Conservation (phyloP, 805 yeast species). For the Metschnikowia cerradonensis region DNA sequence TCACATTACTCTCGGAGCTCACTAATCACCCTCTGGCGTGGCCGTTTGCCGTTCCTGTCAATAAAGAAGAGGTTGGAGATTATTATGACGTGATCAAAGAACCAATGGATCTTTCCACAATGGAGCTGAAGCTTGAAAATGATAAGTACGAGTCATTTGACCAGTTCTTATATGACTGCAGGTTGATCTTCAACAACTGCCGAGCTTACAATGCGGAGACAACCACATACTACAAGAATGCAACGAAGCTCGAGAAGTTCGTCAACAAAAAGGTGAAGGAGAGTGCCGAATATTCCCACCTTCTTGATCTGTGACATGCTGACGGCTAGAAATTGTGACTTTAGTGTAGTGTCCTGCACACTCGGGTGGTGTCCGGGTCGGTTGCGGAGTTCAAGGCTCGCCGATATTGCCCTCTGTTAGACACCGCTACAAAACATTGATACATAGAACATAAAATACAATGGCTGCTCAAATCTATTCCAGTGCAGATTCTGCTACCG, state of each 20-base stretch:
- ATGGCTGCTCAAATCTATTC: slow-evolving; percentile 34
- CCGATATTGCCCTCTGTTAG: not conserved
- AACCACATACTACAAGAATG: slow-evolving; percentile 93
- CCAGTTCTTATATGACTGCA: slow-evolving; percentile 84
- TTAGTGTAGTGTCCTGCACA: not conserved
- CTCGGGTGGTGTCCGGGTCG: not conserved
- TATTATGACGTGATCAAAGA: slow-evolving; percentile 94
- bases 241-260: slow-evolving; percentile 88
- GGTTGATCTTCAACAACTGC: slow-evolving; percentile 85
- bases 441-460: not conserved
- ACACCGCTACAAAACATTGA: not conserved
- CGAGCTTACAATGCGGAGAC: slow-evolving; percentile 88
- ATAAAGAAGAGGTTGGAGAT: slow-evolving; percentile 90
- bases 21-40: slow-evolving; percentile 95
- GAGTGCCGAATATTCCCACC: slow-evolving; percentile 85
- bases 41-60: slow-evolving; percentile 95
- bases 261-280: slow-evolving; percentile 79
- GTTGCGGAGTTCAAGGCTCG: slow-evolving; percentile 5
- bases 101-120: slow-evolving; percentile 95
- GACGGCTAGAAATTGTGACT: not conserved
- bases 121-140: slow-evolving; percentile 89
- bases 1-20: slow-evolving; percentile 78
- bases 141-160: slow-evolving; percentile 90
- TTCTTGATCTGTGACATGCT: slow-evolving; percentile 44
- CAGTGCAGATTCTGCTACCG: slow-evolving; percentile 51